Percentiles rank a stretch among this genome's conserved stretches.
These are phyloP conservation scores for Lupinus albus DNA, from an alignment of 306 rosid genomes.

Conservation along the genomic window DNA sequence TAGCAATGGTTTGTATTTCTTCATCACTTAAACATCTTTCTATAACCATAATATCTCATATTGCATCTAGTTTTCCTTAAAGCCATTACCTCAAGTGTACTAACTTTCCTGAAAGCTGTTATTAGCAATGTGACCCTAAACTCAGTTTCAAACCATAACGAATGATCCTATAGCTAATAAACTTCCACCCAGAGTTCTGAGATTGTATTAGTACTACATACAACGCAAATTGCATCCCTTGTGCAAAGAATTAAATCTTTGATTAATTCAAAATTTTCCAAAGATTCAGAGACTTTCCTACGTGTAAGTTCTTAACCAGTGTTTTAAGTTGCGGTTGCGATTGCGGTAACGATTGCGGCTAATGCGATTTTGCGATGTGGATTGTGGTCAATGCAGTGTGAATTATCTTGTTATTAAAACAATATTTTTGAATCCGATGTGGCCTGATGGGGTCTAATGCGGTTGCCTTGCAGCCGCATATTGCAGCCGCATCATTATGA, in stretches of 20 bases:
- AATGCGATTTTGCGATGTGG: too few relatives aligned
- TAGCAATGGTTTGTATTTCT: too few relatives aligned
- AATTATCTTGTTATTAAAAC: too few relatives aligned
- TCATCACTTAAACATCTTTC: background rate
- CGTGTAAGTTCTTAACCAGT: background rate
- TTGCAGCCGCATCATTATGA: too few relatives aligned
- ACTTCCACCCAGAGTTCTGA: slow-evolving; percentile 12
- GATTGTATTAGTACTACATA: background rate
- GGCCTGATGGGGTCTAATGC: too few relatives aligned
- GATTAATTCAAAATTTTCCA: slow-evolving; percentile 4
- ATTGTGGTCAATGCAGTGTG: too few relatives aligned
- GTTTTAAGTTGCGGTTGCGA: too few relatives aligned
- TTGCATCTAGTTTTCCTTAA: too few relatives aligned
- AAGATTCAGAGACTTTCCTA: background rate
- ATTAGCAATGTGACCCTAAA: slow-evolving; percentile 7
- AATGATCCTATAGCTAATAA: background rate
- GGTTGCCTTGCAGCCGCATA: too few relatives aligned
- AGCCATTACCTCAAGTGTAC: too few relatives aligned
- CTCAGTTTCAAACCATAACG: background rate
- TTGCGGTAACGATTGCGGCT: too few relatives aligned
- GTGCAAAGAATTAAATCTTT: slow-evolving; percentile 14
- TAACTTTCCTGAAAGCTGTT: background rate
- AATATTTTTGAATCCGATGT: too few relatives aligned
- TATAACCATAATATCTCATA: background rate
- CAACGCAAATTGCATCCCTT: slow-evolving; percentile 5